Base-by-base conservation (phyloP, 208 protist species). In the Blechomonas ayalai region DNA sequence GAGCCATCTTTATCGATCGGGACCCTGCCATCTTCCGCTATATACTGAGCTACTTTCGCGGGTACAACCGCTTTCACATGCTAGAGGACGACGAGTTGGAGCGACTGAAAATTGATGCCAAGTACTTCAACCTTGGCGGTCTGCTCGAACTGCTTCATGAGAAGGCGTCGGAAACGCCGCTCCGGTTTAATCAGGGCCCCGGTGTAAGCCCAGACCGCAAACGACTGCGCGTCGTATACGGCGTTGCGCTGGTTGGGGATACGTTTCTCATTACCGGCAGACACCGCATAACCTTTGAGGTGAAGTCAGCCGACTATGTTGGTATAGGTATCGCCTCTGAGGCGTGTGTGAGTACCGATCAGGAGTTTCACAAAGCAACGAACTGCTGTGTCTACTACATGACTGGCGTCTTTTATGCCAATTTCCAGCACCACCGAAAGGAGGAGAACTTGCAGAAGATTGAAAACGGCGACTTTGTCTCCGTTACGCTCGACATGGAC, bases 311-410 rank as follows among this genome's bases (percentile, higher is more conserved):
- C 20, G 83, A 92, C 18, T 95, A 95, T 62, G 74, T 91, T 8
- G 88, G 88, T n/a, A 69, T 95, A 27, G 88, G 88, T 26, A 60
- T 95, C 34, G 70, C 91, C 29, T 92, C 83, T 0, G 76, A 91
- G 35, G 66, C 68, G 0, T 95, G 84, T 50, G 54, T 76, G 23
- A 75, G 58, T 37, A 67, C 61, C 4, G 83, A 95, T 52, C 72
- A 83, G 45, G 83, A 95, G 54, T 92, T 91, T 54, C 83, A 92
- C 75, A 89, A 84, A 46, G 85, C 79, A 18, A 46, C 60, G 8
- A 62, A 92, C 52, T 89, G 83, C 59, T 90, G 77, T 42, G 79
- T 95, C 29, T 95, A 95, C 58, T 95, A 95, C 59, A 92, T 92
- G 83, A 88, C 88, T 2, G 88, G 88, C 15, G 88, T 95, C 2